phyloP scores from a whole-genome alignment of 441 rosid species.

The Croton laevigatus region DNA sequence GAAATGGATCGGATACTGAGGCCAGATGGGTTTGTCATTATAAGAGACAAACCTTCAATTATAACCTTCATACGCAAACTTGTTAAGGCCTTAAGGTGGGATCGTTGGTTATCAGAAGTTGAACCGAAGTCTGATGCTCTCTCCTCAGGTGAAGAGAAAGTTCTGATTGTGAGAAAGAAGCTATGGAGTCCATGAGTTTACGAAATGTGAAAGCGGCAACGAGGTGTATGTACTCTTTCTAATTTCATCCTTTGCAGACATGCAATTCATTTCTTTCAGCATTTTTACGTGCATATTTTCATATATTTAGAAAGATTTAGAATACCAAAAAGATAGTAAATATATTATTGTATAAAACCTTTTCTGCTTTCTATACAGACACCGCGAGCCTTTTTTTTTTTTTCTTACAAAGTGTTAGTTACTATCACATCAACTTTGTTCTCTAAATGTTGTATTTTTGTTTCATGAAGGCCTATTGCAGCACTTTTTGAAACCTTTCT shows the following conservation, averaged over 20 bases:
- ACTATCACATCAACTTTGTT: too few species aligned
- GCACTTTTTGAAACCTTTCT: slow-evolving; percentile 1
- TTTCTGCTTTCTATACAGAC: not conserved
- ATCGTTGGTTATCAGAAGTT: slow-evolving; percentile 72
- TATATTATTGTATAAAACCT: not conserved
- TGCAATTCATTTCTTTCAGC: not conserved
- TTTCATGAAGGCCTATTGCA: slow-evolving; percentile 11
- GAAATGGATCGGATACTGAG: slow-evolving; percentile 95
- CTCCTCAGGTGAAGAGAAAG: slow-evolving; percentile 59
- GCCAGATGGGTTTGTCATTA: slow-evolving; percentile 79
- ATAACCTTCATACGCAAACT: slow-evolving; percentile 54
- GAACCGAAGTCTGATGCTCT: slow-evolving; percentile 75
- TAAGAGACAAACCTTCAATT: slow-evolving; percentile 72
- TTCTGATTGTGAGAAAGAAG: slow-evolving; percentile 78
- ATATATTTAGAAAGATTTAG: too few species aligned
- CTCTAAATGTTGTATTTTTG: not conserved
- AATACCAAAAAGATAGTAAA: not conserved
- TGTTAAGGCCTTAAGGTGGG: slow-evolving; percentile 76
- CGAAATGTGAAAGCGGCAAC: slow-evolving; percentile 26
- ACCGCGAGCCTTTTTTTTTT: too few species aligned
- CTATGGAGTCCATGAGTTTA: slow-evolving; percentile 44
- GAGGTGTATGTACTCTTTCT: slow-evolving; percentile 2
- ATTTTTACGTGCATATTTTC: not conserved
- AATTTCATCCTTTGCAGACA: not conserved
- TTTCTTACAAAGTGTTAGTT: too few species aligned